These are phyloP conservation scores for Fulvia fulva DNA, from an alignment of 2,329 filamentous ascomycete genomes.

Conservation along the genomic window DNA sequence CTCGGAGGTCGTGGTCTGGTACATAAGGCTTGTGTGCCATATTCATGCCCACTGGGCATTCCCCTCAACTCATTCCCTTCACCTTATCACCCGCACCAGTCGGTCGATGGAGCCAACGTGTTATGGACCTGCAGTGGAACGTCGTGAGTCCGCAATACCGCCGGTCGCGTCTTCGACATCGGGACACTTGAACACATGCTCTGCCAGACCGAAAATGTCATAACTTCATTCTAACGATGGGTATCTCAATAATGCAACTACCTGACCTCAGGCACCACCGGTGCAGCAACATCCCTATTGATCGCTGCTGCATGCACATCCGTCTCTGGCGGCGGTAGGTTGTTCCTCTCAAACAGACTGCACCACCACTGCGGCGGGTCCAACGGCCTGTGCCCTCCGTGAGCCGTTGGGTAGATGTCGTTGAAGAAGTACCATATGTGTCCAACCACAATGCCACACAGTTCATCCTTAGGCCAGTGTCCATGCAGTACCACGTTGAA, in stretches of 20 bases:
- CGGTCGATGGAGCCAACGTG: too few species aligned
- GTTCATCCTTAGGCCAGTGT: conserved; percentile 87
- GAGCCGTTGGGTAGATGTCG: conserved; percentile 90
- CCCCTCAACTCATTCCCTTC: too few species aligned
- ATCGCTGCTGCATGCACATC: conserved; percentile 31
- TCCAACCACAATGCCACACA: conserved; percentile 89
- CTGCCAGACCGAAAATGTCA: neutral
- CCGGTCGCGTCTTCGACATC: too few species aligned
- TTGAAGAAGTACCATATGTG: conserved; percentile 98
- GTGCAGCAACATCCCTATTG: conserved; percentile 28
- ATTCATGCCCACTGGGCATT: too few species aligned
- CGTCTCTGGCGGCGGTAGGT: conserved; percentile 20
- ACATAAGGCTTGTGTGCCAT: too few species aligned
- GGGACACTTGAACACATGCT: too few species aligned
- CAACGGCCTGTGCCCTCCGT: conserved; percentile 77
- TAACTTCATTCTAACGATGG: neutral
- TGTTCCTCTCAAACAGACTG: conserved; percentile 64
- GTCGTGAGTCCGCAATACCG: too few species aligned
- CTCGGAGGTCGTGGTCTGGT: too few species aligned
- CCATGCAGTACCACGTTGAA: conserved; percentile 92
- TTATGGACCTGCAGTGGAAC: too few species aligned
- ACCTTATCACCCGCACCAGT: too few species aligned
- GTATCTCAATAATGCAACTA: conserved; percentile 1
- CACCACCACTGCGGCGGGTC: conserved; percentile 91
- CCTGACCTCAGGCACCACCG: conserved; percentile 27